Evolutionary conservation across 345 rosid species (phyloP), one percentile per base, ranked within the genome.

Genomic region (Gossypium bickii): DNA sequence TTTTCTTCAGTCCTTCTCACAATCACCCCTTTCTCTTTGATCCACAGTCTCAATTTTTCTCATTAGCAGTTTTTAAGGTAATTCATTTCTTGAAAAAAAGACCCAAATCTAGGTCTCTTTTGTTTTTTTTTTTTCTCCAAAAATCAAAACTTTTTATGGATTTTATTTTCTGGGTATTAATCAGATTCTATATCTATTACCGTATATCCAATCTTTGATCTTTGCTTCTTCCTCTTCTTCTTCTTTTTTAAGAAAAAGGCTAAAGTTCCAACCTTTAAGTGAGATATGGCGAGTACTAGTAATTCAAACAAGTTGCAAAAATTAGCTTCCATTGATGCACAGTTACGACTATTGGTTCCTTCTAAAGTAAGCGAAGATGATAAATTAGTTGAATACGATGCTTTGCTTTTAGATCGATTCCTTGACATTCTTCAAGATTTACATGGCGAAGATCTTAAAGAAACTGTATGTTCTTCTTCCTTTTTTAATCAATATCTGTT

Each of bases 271-370:
- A 58, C 7, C 27, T 24, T 48, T 16, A 17, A 7, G 38, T 61
- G 63, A 55, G 74, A 58, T 49, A 86, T 90, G 89, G 84, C 87
- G 79, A 67, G 15, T 48, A 13, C 13, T 59, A 77, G 52, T 77
- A 60, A n/a, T 27, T 80, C 9, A 7, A 82, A 89, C 82, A 93
- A 87, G 78, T 0, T 93, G 71, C 94, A 89, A 93, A 95, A 91
- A 93, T 57, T 91, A 87, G 92, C 96, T 65, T 95, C 99, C 2
- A 95, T 95, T 73, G 99, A 95, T 82, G 96, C 98, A 0, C 99
- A 93, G 77, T 90, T 95, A 67, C 86, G 98, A 74, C 92, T 82
- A 55, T 82, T 95, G 71, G 98, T 83, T 70, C 99, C 99, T 18
- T 76, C 79, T 53, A 93, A 86, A 86, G 96, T 95, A 48, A 89